Conservation (phyloP, 192 early-diverging fungal species). For the Jimgerdemannia flammicorona region DNA sequence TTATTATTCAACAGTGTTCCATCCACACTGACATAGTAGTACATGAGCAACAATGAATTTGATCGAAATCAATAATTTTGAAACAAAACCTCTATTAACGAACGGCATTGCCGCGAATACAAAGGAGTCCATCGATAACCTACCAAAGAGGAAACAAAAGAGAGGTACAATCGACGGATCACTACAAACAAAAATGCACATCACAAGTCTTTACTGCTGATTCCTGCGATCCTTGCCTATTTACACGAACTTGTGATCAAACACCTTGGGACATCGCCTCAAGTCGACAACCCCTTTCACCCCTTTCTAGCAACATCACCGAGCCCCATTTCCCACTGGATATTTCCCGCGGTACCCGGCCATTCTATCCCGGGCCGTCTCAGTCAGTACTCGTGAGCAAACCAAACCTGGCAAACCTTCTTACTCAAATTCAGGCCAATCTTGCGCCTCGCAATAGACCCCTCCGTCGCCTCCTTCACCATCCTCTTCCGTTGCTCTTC, state of each 20-base stretch:
- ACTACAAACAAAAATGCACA: neutral
- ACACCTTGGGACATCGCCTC: neutral
- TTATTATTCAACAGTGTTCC: too few relatives aligned
- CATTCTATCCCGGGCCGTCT: too few relatives aligned
- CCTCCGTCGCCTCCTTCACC: slow-evolving; percentile 35
- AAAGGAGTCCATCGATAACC: neutral
- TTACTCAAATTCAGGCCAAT: slow-evolving; percentile 49
- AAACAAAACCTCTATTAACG: neutral
- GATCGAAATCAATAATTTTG: neutral
- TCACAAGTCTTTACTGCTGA: neutral
- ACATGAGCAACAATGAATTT: too few relatives aligned
- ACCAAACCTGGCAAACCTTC: slow-evolving; percentile 59
- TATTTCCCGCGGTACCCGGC: too few relatives aligned
- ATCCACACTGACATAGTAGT: too few relatives aligned
- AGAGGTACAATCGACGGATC: neutral
- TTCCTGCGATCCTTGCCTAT: too few relatives aligned
- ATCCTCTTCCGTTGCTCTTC: slow-evolving; percentile 44
- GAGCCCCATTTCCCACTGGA: neutral
- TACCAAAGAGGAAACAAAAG: neutral
- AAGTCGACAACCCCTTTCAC: neutral
- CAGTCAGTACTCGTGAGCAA: slow-evolving; percentile 28
- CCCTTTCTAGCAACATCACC: neutral
- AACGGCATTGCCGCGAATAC: neutral
- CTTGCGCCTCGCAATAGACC: slow-evolving; percentile 36
- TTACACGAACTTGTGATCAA: neutral